A percentile compares a stretch with the other conserved stretches of the same genome.
Conservation (phyloP, 2,329 filamentous ascomycete genomes). For the Hortaea werneckii region DNA sequence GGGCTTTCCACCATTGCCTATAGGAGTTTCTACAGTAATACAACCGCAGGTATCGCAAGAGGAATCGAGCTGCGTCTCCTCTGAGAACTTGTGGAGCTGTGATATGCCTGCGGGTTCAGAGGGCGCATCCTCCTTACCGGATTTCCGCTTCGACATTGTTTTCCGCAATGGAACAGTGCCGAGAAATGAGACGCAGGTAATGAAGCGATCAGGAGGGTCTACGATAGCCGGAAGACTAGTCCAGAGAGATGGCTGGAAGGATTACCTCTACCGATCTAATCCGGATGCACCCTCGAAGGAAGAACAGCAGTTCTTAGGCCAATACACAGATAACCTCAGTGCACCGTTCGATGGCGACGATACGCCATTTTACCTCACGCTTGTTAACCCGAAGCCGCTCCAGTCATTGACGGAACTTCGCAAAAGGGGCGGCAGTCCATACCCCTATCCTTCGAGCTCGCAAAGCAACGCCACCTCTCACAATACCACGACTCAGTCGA, state of each 20-base stretch:
- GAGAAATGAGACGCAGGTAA: conserved; percentile 16
- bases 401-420: conserved; percentile 2
- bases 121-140: conserved; percentile 44
- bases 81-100: conserved; percentile 76
- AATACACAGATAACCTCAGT: conserved; percentile 68
- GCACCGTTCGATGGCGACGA: conserved; percentile 69
- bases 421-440: conserved; percentile 12
- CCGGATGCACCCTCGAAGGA: conserved; percentile 51
- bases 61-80: conserved; percentile 60
- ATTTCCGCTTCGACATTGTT: conserved; percentile 66
- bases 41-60: conserved; percentile 56
- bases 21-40: conserved; percentile 68
- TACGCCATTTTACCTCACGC: conserved; percentile 79
- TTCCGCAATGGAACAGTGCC: conserved; percentile 44
- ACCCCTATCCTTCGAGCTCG: conserved; percentile 15
- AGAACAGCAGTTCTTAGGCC: conserved; percentile 74
- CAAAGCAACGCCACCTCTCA: not conserved
- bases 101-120: conserved; percentile 59
- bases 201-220: conserved; percentile 2
- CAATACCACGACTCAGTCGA: conserved; percentile 18
- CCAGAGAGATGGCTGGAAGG: conserved; percentile 8
- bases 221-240: not conserved
- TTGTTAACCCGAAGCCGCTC: conserved; percentile 40
- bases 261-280: conserved; percentile 33
- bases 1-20: conserved; percentile 75